phyloP scores from a whole-genome alignment of 169 alveolate genomes.

The Plasmodium relictum region DNA sequence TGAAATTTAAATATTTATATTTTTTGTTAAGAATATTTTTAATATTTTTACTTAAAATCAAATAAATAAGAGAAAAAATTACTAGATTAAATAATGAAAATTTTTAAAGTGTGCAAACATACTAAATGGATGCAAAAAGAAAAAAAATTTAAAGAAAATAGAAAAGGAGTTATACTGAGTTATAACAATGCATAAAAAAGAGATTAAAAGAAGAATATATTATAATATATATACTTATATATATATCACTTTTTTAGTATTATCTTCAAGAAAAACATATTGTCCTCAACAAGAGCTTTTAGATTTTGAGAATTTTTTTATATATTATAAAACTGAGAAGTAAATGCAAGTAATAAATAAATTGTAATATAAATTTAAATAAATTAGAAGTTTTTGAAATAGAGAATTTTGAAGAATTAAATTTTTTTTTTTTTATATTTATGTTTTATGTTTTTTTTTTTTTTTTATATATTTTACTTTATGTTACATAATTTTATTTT shows the following conservation, averaged over 20 bases:
- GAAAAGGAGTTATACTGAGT: neutral
- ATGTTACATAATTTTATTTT: neutral
- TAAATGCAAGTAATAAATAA: neutral
- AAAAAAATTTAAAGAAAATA: neutral
- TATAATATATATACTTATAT: neutral
- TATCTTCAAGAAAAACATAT: neutral
- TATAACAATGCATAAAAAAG: neutral
- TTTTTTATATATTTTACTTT: neutral
- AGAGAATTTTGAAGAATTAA: neutral
- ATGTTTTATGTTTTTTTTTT: neutral
- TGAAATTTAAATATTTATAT: neutral
- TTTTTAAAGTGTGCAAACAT: slow-evolving; percentile 30
- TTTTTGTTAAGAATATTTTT: neutral
- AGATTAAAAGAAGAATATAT: neutral
- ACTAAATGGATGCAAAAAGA: neutral
- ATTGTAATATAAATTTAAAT: no score
- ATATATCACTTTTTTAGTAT: neutral
- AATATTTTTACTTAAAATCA: neutral
- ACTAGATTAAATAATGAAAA: neutral
- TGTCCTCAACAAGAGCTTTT: neutral
- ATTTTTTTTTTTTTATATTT: no score
- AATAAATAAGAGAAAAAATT: neutral
- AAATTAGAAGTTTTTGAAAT: no score
- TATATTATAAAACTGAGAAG: neutral
- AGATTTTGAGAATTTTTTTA: neutral